A percentile compares a stretch with the other conserved stretches of the same genome.
Conservation (phyloP, 805 yeast genomes). For the Candida yuanshanica region DNA sequence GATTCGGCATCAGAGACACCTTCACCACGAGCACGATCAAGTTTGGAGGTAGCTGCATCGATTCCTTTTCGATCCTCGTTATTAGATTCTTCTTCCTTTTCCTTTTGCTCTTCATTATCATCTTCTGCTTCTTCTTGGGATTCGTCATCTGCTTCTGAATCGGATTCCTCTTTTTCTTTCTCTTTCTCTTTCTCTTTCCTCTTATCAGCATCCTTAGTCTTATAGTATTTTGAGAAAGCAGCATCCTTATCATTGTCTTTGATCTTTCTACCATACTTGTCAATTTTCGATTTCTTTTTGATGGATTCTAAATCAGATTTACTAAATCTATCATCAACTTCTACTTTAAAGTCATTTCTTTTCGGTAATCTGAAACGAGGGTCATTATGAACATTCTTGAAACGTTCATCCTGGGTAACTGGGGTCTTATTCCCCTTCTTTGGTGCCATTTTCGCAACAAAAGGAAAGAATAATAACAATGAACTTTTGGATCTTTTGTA, state of each 20-base stretch:
- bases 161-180: conserved; percentile 4
- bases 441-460: conserved; percentile 6
- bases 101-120: conserved; percentile 14
- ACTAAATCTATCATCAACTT: conserved; percentile 82
- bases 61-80: conserved; percentile 14
- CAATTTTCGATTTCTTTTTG: conserved; percentile 54
- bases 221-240: conserved; percentile 24
- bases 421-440: conserved; percentile 8
- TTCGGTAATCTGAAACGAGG: conserved; percentile 82
- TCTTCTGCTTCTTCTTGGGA: conserved; percentile 13
- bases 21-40: conserved; percentile 69
- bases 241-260: conserved; percentile 38
- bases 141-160: conserved; percentile 20
- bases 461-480: background rate
- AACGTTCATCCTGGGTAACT: conserved; percentile 64
- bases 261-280: conserved; percentile 80
- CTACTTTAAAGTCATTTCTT: conserved; percentile 62
- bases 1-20: conserved; percentile 35
- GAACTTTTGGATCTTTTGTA: conserved; percentile 1
- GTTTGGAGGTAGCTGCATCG: background rate
- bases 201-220: conserved; percentile 39
- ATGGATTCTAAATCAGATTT: conserved; percentile 55
- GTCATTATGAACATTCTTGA: conserved; percentile 72
- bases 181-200: conserved; percentile 26
- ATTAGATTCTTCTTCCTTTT: conserved; percentile 12